Conservation (phyloP, 352 stramenopile species). For the Saprolegnia parasitica region DNA sequence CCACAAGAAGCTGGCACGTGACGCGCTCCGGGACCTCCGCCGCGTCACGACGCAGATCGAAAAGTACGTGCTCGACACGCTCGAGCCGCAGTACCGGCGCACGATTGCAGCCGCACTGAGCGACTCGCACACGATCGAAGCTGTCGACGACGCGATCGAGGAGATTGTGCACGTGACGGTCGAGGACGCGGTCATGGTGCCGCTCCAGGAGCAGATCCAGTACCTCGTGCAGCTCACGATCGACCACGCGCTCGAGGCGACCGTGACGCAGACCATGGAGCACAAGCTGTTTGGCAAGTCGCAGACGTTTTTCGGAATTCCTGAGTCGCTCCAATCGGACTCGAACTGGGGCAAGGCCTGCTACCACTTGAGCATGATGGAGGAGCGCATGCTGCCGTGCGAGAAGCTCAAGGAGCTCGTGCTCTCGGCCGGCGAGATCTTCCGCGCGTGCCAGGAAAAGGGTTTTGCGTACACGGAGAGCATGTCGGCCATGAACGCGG, state of each 20-base stretch:
- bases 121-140: constrained; percentile 27
- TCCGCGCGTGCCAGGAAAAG: constrained; percentile 72
- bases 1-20: constrained; percentile 43
- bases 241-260: constrained; percentile 48
- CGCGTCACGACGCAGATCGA: constrained; percentile 69
- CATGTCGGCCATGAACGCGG: constrained; percentile 67
- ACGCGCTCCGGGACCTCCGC: constrained; percentile 60
- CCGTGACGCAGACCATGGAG: constrained; percentile 57
- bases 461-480: constrained; percentile 51
- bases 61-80: constrained; percentile 63
- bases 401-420: constrained; percentile 82
- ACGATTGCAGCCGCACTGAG: constrained; percentile 17
- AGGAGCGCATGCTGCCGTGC: constrained; percentile 59
- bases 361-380: constrained; percentile 79
- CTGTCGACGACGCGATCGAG: constrained; percentile 50
- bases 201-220: constrained; percentile 64
- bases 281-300: constrained; percentile 47
- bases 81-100: constrained; percentile 56
- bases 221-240: constrained; percentile 66
- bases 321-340: constrained; percentile 66
- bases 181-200: constrained; percentile 74
- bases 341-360: constrained; percentile 74
- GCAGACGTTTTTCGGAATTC: constrained; percentile 71
- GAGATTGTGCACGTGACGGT: constrained; percentile 67
- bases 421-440: constrained; percentile 69